Conservation (phyloP, 495 filamentous ascomycete genomes). For the Penicillium waksmanii region DNA sequence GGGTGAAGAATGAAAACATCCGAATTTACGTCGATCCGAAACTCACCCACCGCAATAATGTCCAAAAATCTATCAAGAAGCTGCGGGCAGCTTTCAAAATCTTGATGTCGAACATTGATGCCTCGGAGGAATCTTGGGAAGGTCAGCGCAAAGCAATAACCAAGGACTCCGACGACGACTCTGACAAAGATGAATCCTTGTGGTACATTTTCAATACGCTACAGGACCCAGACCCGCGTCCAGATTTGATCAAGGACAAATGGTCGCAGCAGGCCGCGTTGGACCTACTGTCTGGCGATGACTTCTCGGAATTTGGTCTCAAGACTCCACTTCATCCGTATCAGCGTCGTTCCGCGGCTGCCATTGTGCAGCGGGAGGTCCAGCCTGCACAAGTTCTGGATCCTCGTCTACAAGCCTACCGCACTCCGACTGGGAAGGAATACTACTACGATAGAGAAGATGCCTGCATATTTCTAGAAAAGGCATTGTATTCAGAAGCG, state of each 20-base stretch:
- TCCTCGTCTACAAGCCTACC: constrained; percentile 64
- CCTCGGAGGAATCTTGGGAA: constrained; percentile 57
- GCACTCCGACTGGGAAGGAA: constrained; percentile 60
- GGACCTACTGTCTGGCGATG: constrained; percentile 53
- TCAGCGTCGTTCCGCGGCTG: constrained; percentile 78
- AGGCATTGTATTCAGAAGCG: constrained; percentile 72
- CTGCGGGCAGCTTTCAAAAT: constrained; percentile 49
- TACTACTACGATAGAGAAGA: constrained; percentile 78
- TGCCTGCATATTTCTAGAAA: constrained; percentile 61
- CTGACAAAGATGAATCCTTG: constrained; percentile 60
- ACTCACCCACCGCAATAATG: constrained; percentile 61
- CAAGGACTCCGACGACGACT: constrained; percentile 11
- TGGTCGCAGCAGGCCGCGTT: constrained; percentile 64
- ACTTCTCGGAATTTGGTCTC: constrained; percentile 59
- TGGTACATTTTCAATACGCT: constrained; percentile 88
- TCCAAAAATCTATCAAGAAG: constrained; percentile 40
- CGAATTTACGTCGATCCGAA: constrained; percentile 71
- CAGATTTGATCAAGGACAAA: constrained; percentile 54
- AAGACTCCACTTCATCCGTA: constrained; percentile 73
- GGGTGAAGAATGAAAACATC: constrained; percentile 30
- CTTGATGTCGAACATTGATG: constrained; percentile 62
- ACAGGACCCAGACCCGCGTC: constrained; percentile 66
- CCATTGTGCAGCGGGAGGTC: constrained; percentile 84
- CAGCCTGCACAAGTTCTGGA: constrained; percentile 68
- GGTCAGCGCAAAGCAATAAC: constrained; percentile 35